phyloP scores from a whole-genome alignment of 495 filamentous ascomycete species.

The Hypomontagnella submonticulosa region DNA sequence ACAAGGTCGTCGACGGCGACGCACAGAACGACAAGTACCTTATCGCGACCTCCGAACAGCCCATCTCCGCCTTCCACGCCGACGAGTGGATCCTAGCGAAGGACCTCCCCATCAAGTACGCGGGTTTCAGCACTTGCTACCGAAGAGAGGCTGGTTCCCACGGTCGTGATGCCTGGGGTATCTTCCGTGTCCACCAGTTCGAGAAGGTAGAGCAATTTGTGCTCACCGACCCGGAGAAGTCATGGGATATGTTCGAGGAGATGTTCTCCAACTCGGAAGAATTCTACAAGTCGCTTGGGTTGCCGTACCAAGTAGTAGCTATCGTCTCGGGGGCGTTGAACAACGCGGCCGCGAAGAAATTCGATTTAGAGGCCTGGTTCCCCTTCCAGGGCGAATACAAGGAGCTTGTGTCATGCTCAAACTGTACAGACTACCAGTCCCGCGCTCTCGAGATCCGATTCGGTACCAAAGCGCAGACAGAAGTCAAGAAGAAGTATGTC shows the following conservation, averaged over 20 bases:
- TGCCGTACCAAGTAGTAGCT: slow-evolving; percentile 89
- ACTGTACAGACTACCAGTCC: slow-evolving; percentile 96
- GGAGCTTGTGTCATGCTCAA: slow-evolving; percentile 93
- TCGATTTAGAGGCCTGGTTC: slow-evolving; percentile 97
- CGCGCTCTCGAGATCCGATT: slow-evolving; percentile 87
- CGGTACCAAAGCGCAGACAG: slow-evolving; percentile 80
- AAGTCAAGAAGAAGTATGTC: slow-evolving; percentile 89
- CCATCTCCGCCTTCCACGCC: slow-evolving; percentile 89
- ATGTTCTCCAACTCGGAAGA: slow-evolving; percentile 93
- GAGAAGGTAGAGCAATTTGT: slow-evolving; percentile 99
- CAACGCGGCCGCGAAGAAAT: slow-evolving; percentile 94
- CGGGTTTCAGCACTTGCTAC: slow-evolving; percentile 94
- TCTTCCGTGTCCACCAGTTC: slow-evolving; percentile 98
- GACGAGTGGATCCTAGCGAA: slow-evolving; percentile 90
- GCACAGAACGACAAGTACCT: slow-evolving; percentile 93
- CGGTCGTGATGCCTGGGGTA: slow-evolving; percentile 96
- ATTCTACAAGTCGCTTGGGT: slow-evolving; percentile 88
- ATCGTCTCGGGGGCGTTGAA: slow-evolving; percentile 97
- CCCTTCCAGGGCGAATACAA: slow-evolving; percentile 97
- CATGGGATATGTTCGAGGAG: slow-evolving; percentile 90
- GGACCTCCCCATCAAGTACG: slow-evolving; percentile 80
- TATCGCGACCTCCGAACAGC: slow-evolving; percentile 97
- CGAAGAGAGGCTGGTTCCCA: slow-evolving; percentile 92
- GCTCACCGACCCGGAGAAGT: slow-evolving; percentile 91
- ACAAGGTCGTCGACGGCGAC: slow-evolving; percentile 92